Percentiles rank a stretch among this genome's conserved stretches.
Evolutionary conservation across 768 basidiomycete genomes (phyloP).

Genomic region (Russula sp.): DNA sequence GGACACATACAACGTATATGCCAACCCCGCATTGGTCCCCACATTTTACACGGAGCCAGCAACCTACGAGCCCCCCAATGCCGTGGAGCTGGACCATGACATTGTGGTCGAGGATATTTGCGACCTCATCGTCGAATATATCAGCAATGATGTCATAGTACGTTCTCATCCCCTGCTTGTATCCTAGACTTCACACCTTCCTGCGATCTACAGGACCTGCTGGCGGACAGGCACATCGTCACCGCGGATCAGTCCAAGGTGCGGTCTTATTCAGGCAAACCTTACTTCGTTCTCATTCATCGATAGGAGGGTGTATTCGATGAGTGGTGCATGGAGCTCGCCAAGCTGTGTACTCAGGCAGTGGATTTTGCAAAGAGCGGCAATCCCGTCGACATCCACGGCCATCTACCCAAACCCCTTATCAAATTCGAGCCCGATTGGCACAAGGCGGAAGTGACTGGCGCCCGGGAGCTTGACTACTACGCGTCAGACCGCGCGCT

Average conservation of each 20-base stretch:
- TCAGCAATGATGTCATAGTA: constrained; percentile 75
- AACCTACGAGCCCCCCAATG: constrained; percentile 35
- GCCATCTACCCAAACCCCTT: neutral
- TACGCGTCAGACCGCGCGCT: neutral
- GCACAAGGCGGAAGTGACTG: neutral
- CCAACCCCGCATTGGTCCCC: constrained; percentile 48
- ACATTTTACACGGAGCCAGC: constrained; percentile 43
- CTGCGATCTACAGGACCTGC: constrained; percentile 44
- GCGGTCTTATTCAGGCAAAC: constrained; percentile 3
- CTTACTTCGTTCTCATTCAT: neutral
- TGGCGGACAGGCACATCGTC: constrained; percentile 61
- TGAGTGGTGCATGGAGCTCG: constrained; percentile 46
- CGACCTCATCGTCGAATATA: constrained; percentile 77
- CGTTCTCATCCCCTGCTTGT: constrained; percentile 15
- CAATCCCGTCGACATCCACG: neutral
- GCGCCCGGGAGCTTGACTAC: neutral
- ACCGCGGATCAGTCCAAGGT: constrained; percentile 77
- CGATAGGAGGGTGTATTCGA: constrained; percentile 56
- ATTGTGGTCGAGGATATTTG: constrained; percentile 65
- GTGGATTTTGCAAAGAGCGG: constrained; percentile 55
- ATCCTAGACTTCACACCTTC: neutral
- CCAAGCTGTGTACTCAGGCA: constrained; percentile 55
- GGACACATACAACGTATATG: constrained; percentile 54
- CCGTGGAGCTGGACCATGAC: constrained; percentile 23
- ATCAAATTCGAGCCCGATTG: neutral